phyloP scores from a whole-genome alignment of 2,329 filamentous ascomycete species.

The Penicillium sp. region DNA sequence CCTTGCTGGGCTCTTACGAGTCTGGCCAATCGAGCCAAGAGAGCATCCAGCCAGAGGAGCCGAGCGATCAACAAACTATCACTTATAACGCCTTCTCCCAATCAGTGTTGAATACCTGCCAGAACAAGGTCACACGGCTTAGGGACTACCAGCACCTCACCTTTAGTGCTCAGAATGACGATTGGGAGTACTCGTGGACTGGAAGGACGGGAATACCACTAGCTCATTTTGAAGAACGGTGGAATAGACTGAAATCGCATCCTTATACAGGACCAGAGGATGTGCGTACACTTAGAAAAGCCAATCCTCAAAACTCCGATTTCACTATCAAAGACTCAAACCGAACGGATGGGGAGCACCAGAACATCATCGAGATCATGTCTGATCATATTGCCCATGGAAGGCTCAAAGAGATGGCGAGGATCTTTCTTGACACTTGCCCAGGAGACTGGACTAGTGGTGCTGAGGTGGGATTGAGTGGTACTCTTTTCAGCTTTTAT shows the following conservation, averaged over 20 bases:
- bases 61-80: neutral
- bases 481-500: neutral
- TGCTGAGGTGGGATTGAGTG: neutral
- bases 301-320: neutral
- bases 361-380: neutral
- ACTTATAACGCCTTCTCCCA: constrained; percentile 9
- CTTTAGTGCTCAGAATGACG: constrained; percentile 10
- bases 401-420: constrained; percentile 6
- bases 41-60: neutral
- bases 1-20: neutral
- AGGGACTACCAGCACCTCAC: constrained; percentile 2
- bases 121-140: neutral
- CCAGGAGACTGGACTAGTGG: constrained; percentile 7
- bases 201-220: constrained; percentile 11
- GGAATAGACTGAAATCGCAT: neutral
- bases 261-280: neutral
- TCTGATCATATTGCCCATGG: neutral
- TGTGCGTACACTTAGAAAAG: neutral
- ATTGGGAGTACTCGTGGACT: constrained; percentile 12
- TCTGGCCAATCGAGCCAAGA: neutral
- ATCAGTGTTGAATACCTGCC: constrained; percentile 4
- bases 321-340: neutral
- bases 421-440: constrained; percentile 3
- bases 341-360: neutral
- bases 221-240: constrained; percentile 3